Conservation (phyloP, 2,329 filamentous ascomycete genomes). For the Aspergillus quadricinctus region DNA sequence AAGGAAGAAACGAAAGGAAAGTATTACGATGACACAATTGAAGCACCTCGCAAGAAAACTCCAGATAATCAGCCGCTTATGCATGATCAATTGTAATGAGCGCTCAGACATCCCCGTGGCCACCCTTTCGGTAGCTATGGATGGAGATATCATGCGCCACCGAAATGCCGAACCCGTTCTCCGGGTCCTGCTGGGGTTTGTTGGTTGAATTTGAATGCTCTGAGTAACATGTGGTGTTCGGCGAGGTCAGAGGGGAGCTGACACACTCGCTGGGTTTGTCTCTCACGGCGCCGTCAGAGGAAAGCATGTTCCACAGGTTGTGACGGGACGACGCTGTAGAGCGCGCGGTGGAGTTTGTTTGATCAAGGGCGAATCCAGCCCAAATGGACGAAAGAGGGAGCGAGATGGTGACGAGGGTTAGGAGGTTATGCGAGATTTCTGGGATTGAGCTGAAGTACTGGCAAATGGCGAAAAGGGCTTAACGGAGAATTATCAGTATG, state of each 20-base stretch:
- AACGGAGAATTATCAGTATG: not conserved
- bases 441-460: slow-evolving; percentile 50
- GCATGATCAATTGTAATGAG: not conserved
- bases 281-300: slow-evolving; percentile 11
- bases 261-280: slow-evolving; percentile 11
- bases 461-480: slow-evolving; percentile 58
- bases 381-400: slow-evolving; percentile 65
- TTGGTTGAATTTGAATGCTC: slow-evolving; percentile 10
- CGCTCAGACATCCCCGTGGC: slow-evolving; percentile 2
- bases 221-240: slow-evolving; percentile 26
- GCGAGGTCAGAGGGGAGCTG: slow-evolving; percentile 13
- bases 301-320: slow-evolving; percentile 26
- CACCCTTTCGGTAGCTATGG: slow-evolving; percentile 12
- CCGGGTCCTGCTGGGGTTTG: slow-evolving; percentile 15
- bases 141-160: slow-evolving; percentile 30
- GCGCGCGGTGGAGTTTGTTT: slow-evolving; percentile 6
- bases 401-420: slow-evolving; percentile 58
- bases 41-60: not conserved
- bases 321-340: slow-evolving; percentile 11
- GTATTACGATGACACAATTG: too few relatives aligned
- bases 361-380: slow-evolving; percentile 46
- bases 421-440: slow-evolving; percentile 52
- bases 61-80: not conserved
- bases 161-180: slow-evolving; percentile 20
- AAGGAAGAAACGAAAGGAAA: too few relatives aligned